Evolutionary conservation across 768 basidiomycete species (phyloP).

Genomic region (Macrolepiota dolichaula): DNA sequence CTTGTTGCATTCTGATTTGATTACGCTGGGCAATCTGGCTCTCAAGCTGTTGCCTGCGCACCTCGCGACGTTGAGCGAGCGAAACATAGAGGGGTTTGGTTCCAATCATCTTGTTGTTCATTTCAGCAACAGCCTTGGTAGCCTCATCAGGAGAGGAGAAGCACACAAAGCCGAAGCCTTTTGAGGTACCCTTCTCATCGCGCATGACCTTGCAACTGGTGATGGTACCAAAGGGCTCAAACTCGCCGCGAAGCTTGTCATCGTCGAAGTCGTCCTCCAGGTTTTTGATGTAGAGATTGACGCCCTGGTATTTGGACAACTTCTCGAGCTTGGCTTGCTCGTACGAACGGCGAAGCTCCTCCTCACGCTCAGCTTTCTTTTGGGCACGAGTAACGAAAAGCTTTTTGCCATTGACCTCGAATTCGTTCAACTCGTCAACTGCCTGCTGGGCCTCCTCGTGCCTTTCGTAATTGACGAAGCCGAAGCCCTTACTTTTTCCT

Average conservation of each 20-base stretch:
- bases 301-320: conserved; percentile 96
- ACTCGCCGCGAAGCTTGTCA: conserved; percentile 93
- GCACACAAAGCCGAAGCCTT: conserved; percentile 99
- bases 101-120: conserved; percentile 99
- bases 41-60: conserved; percentile 97
- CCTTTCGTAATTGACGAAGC: conserved; percentile 93
- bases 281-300: conserved; percentile 99
- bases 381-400: conserved; percentile 96
- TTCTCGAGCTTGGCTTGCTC: conserved; percentile 98
- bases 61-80: conserved; percentile 96
- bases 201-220: conserved; percentile 99
- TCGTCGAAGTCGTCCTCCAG: conserved; percentile 97
- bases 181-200: conserved; percentile 89
- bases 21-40: conserved; percentile 98
- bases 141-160: conserved; percentile 98
- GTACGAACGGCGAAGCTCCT: conserved; percentile 89
- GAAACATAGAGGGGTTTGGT: conserved; percentile 98
- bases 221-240: conserved; percentile 95
- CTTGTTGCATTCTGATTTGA: conserved; percentile 96
- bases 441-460: conserved; percentile 93
- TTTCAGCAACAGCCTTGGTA: conserved; percentile 98
- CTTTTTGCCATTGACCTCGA: conserved; percentile 80
- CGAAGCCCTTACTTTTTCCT: conserved; percentile 95
- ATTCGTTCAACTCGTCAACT: conserved; percentile 86
- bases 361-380: conserved; percentile 98